Evolutionary conservation across 768 basidiomycete species (phyloP), one percentile per base, ranked within the genome.

Genomic region (Pleurotus tuoliensis): DNA sequence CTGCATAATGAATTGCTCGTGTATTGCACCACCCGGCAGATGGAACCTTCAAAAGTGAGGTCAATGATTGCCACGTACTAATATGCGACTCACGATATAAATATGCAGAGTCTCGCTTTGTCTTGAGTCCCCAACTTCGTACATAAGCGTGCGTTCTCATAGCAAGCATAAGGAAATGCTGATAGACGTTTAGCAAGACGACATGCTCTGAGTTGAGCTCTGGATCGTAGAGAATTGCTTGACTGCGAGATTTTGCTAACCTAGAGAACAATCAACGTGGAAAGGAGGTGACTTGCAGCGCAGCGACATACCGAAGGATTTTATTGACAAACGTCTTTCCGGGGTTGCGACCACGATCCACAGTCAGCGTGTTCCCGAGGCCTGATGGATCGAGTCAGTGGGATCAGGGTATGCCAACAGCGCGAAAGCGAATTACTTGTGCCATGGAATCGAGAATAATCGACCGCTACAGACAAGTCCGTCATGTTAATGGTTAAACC

Each of bases 61-160:
- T 45, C 25, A 34, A 34, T 34, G 27, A 11, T 34, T 34, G 8
- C 8, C 30, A 34, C 11, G 30, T 34, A 34, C 8, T 3, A 9
- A 34, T 11, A 9, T 34, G 46, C 25, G 9, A 68, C 80, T 52
- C 61, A 90, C 90, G 73, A 39, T 75, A 69, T 47, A 92, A 69
- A 61, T 90, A 90, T 65, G 64, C 25, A 65, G 63, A 56, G 77
- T 80, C 58, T 72, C 80, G 30, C 60, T 16, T 64, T n/a, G 74
- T 61, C 49, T 73, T 71, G 15, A 76, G 59, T 12, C 79, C 76
- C 84, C 83, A 88, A 51, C 78, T 77, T 37, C 79, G 76, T 34
- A 98, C 72, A 66, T 98, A 97, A 52, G 81, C 78, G 58, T 92
- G 85, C 80, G 93, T 88, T 72, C 92, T 96, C 78, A 94, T 86